Conservation (phyloP, 2,329 filamentous ascomycete species). For the Trichoderma lentiforme region DNA sequence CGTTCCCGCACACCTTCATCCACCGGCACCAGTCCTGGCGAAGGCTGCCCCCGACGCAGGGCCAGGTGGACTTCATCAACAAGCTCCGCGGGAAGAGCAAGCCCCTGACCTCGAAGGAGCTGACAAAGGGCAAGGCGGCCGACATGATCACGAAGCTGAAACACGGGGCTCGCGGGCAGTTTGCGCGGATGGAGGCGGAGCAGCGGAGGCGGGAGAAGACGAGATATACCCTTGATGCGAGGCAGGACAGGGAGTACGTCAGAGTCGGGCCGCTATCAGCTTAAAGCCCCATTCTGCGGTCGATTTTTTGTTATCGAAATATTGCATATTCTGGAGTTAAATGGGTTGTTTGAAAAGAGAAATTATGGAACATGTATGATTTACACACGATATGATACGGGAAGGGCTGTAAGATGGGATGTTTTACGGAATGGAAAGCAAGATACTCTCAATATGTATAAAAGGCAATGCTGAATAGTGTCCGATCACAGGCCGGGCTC, state of each 20-base stretch:
- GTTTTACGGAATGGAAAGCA: background rate
- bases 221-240: conserved; percentile 37
- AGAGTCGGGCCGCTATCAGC: conserved; percentile 50
- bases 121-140: conserved; percentile 76
- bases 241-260: conserved; percentile 49
- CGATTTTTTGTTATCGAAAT: background rate
- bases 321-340: background rate
- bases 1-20: conserved; percentile 67
- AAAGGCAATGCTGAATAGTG: background rate
- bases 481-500: background rate
- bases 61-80: conserved; percentile 68
- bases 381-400: background rate
- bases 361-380: background rate
- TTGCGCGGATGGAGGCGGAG: conserved; percentile 48
- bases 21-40: conserved; percentile 68
- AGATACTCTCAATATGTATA: background rate
- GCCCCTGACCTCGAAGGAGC: conserved; percentile 49
- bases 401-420: background rate
- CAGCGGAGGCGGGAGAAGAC: conserved; percentile 47
- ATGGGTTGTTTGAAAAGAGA: background rate
- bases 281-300: conserved; percentile 16
- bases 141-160: conserved; percentile 94
- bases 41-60: conserved; percentile 57
- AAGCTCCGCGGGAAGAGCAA: conserved; percentile 55
- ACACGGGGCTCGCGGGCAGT: conserved; percentile 71